These are phyloP conservation scores for Tremella yokohamensis DNA, from an alignment of 768 basidiomycete species.

Conservation along the genomic window DNA sequence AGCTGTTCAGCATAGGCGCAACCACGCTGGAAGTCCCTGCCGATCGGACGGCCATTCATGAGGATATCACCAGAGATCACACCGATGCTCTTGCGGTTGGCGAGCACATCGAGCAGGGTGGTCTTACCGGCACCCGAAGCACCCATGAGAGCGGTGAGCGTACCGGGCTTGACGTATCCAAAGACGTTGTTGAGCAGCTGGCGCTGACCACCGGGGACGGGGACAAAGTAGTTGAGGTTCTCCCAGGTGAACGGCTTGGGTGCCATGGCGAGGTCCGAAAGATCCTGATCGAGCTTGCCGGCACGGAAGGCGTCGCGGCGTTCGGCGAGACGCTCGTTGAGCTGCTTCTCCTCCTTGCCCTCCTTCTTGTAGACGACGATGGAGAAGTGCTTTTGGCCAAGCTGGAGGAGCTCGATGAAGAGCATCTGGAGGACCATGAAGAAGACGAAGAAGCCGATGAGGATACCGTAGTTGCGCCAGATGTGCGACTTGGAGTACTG, in stretches of 20 bases:
- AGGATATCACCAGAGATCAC: conserved; percentile 66
- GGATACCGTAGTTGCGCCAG: conserved; percentile 59
- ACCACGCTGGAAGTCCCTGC: conserved; percentile 57
- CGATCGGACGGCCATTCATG: conserved; percentile 63
- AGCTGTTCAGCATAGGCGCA: conserved; percentile 85
- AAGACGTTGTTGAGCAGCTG: conserved; percentile 51
- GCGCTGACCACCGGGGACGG: conserved; percentile 48
- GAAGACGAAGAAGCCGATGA: conserved; percentile 65
- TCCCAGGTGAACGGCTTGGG: conserved; percentile 73
- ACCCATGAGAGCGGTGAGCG: conserved; percentile 51
- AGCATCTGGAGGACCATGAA: conserved; percentile 70
- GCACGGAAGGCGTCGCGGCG: conserved; percentile 57
- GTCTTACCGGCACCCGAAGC: conserved; percentile 49
- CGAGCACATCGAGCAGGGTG: conserved; percentile 62
- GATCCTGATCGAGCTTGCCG: conserved; percentile 54
- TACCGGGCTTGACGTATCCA: conserved; percentile 67
- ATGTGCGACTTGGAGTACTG: conserved; percentile 49
- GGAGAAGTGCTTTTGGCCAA: conserved; percentile 32
- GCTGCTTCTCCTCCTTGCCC: conserved; percentile 55
- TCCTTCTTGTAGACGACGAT: conserved; percentile 65
- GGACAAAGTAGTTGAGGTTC: conserved; percentile 57
- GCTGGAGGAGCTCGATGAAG: conserved; percentile 51
- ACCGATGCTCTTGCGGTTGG: conserved; percentile 63
- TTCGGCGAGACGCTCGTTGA: conserved; percentile 52
- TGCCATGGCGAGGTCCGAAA: conserved; percentile 50